Evolutionary conservation across 106 monocot species (phyloP).

Genomic region (Dioscorea zingiberensis): DNA sequence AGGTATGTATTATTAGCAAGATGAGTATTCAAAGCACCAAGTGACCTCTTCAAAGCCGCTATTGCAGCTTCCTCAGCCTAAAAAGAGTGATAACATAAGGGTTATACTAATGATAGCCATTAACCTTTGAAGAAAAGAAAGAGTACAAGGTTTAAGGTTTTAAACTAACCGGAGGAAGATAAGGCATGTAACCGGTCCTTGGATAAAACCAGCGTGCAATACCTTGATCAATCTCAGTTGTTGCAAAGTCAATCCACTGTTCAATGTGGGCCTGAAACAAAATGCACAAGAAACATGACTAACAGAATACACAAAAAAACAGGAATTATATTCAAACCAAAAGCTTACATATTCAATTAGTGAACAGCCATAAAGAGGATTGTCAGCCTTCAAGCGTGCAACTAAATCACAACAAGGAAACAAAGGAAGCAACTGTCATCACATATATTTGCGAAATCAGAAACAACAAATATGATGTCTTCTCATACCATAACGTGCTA

Average conservation of each 20-base stretch:
- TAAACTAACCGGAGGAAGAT: conserved; percentile 37
- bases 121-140: too few relatives aligned
- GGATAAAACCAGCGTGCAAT: conserved; percentile 62
- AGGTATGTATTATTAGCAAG: conserved; percentile 72
- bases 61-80: conserved; percentile 73
- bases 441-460: neutral
- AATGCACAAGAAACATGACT: neutral
- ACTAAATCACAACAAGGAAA: conserved; percentile 41
- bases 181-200: conserved; percentile 48
- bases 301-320: neutral
- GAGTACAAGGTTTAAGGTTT: neutral
- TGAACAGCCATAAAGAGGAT: conserved; percentile 69
- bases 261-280: conserved; percentile 56
- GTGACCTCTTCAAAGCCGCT: conserved; percentile 55
- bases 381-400: conserved; percentile 57
- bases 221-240: conserved; percentile 58
- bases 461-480: neutral
- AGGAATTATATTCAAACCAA: neutral
- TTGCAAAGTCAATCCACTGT: conserved; percentile 87
- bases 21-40: conserved; percentile 58
- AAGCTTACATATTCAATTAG: conserved; percentile 75
- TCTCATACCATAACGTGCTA: conserved; percentile 73
- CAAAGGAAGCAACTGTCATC: neutral
- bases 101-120: too few relatives aligned
- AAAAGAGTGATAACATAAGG: neutral